These are phyloP conservation scores for Gossypium rotundifolium DNA, from an alignment of 345 rosid genomes.

Conservation along the genomic window DNA sequence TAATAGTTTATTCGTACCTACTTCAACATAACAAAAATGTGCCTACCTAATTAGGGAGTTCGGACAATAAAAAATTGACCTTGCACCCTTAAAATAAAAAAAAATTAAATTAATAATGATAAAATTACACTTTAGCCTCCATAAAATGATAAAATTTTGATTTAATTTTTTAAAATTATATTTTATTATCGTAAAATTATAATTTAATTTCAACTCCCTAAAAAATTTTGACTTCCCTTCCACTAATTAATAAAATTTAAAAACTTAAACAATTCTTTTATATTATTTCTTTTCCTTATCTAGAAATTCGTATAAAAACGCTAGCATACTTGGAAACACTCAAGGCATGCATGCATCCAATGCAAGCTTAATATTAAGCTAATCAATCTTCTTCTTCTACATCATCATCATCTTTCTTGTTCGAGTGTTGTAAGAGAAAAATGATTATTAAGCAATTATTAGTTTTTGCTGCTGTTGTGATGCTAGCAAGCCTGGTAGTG, in stretches of 20 bases:
- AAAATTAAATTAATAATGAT: too few species aligned
- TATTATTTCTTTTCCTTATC: too few species aligned
- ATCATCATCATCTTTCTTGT: background rate
- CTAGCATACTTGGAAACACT: background rate
- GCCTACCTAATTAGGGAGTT: background rate
- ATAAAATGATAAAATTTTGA: too few species aligned
- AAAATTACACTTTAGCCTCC: fast-evolving
- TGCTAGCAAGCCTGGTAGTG: background rate
- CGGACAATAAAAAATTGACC: background rate
- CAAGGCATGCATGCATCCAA: too few species aligned
- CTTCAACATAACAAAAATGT: background rate
- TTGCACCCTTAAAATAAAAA: fast-evolving
- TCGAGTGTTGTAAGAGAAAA: background rate
- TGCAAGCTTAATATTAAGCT: too few species aligned
- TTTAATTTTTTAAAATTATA: too few species aligned
- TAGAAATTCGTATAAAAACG: background rate
- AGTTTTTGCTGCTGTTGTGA: background rate
- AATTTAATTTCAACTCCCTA: too few species aligned
- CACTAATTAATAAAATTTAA: too few species aligned
- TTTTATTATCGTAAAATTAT: too few species aligned
- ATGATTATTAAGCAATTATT: background rate
- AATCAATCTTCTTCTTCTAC: background rate
- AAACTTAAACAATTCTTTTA: too few species aligned
- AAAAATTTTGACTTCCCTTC: fast-evolving
- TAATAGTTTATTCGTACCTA: too few species aligned